Conservation (phyloP, 2,329 filamentous ascomycete species). For the Venturia pyrina region DNA sequence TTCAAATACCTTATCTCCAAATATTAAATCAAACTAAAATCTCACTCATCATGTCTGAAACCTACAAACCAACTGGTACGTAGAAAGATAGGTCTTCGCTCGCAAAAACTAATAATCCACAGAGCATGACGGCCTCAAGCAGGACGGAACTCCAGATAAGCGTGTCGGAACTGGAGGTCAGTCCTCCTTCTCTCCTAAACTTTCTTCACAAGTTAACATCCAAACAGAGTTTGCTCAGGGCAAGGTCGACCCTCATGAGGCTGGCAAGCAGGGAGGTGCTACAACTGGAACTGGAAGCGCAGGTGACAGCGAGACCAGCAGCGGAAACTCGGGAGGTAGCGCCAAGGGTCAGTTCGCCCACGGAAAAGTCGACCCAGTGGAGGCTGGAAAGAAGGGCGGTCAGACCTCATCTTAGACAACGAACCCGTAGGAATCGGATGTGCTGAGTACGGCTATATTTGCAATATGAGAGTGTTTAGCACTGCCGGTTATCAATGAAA, state of each 20-base stretch:
- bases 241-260: conserved; percentile 32
- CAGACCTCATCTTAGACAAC: background rate
- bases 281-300: conserved; percentile 14
- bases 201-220: background rate
- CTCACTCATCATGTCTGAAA: conserved; percentile 22
- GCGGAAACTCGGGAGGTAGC: conserved; percentile 13
- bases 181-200: background rate
- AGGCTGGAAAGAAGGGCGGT: conserved; percentile 12
- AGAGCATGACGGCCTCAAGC: conserved; percentile 34
- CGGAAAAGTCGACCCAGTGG: conserved; percentile 8
- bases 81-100: background rate
- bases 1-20: background rate
- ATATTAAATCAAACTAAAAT: conserved; percentile 5
- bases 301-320: conserved; percentile 20
- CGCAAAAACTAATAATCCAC: background rate
- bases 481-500: background rate
- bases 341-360: conserved; percentile 8
- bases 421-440: too few relatives aligned
- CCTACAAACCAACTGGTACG: conserved; percentile 26
- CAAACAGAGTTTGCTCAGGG: conserved; percentile 29
- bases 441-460: too few relatives aligned
- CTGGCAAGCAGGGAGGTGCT: conserved; percentile 30
- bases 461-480: too few relatives aligned
- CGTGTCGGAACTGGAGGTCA: conserved; percentile 29
- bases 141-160: conserved; percentile 33